These are phyloP conservation scores for Cyclanthera cordifolia DNA, from an alignment of 306 rosid genomes.

Conservation along the genomic window DNA sequence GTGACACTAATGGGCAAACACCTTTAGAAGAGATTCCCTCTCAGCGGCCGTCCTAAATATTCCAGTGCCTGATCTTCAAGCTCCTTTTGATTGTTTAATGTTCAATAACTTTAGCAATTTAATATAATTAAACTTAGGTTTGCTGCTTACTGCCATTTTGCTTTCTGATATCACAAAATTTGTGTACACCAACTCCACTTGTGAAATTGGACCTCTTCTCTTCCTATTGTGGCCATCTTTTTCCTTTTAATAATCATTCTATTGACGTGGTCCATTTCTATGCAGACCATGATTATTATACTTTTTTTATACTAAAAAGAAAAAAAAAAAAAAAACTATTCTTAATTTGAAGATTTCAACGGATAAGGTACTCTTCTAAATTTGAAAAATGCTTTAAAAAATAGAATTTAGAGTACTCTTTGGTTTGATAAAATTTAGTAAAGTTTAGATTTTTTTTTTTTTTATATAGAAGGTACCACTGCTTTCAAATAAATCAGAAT, in stretches of 20 bases:
- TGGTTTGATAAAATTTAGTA: too few species aligned
- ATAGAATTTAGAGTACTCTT: too few species aligned
- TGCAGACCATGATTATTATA: not conserved
- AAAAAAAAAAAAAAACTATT: too few species aligned
- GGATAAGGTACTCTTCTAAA: too few species aligned
- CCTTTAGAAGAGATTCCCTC: conserved; percentile 59
- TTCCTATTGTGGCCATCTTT: not conserved
- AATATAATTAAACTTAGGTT: not conserved
- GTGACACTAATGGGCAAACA: conserved; percentile 33
- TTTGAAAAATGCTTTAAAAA: too few species aligned
- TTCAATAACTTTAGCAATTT: not conserved
- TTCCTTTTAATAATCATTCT: not conserved
- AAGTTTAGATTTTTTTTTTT: too few species aligned
- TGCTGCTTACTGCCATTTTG: not conserved
- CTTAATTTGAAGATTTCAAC: too few species aligned
- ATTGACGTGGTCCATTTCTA: not conserved
- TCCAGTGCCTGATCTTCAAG: conserved; percentile 16
- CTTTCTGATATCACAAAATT: not conserved
- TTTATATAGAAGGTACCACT: too few species aligned
- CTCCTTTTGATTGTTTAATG: not conserved
- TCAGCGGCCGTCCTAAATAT: conserved; percentile 41
- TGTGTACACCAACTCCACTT: conserved; percentile 5
- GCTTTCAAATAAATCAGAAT: too few species aligned
- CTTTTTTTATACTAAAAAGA: not conserved
- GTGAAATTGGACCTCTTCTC: not conserved